Evolutionary conservation across 2,329 filamentous ascomycete species (phyloP).

Genomic region (Alternaria incomplexa): DNA sequence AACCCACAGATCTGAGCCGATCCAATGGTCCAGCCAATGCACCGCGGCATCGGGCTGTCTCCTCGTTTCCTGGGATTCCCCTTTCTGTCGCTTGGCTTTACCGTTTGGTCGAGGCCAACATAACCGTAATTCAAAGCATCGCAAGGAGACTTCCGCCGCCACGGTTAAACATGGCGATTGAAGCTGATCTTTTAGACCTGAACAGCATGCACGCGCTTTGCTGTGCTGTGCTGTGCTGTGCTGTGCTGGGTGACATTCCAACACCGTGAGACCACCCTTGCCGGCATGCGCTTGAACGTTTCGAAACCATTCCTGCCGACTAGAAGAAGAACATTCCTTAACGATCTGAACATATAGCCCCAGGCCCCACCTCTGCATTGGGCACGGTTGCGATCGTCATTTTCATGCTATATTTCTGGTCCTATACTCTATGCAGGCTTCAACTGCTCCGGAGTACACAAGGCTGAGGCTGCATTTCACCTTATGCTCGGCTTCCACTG

Average conservation of each 20-base stretch:
- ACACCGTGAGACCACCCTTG: neutral
- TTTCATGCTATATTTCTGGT: constrained; percentile 8
- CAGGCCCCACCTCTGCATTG: neutral
- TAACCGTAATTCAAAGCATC: neutral
- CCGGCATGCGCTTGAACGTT: constrained; percentile 6
- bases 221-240: neutral
- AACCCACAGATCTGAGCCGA: neutral
- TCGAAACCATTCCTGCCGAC: constrained; percentile 10
- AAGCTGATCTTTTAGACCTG: neutral
- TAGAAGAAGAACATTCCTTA: constrained; percentile 2
- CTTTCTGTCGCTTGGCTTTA: constrained; percentile 5
- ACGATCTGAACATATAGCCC: neutral
- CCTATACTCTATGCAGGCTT: neutral
- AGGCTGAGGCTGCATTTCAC: neutral
- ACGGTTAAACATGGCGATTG: neutral
- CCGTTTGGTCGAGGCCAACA: neutral
- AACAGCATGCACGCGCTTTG: neutral
- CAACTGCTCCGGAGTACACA: neutral
- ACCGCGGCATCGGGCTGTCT: neutral
- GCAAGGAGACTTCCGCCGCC: constrained; percentile 1
- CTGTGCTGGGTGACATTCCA: neutral
- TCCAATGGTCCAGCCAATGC: constrained; percentile 11
- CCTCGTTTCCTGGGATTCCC: constrained; percentile 2
- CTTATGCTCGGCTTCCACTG: neutral
- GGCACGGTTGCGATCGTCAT: neutral